Evolutionary conservation across 2,329 filamentous ascomycete species (phyloP).

Genomic region (Epichloe scottii): DNA sequence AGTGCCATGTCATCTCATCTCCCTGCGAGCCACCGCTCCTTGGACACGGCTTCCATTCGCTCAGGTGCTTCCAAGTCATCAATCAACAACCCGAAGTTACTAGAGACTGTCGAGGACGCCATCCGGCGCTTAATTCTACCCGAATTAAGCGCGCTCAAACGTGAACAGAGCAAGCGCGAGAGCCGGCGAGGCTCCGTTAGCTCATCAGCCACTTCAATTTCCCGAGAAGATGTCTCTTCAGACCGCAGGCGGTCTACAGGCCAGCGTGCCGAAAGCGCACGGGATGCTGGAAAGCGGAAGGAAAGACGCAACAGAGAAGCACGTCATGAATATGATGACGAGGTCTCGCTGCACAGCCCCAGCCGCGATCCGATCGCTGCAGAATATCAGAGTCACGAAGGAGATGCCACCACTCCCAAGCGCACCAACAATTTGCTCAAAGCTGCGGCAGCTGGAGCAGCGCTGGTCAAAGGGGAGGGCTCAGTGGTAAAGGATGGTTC

Average conservation of each 20-base stretch:
- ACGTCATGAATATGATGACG: constrained; percentile 40
- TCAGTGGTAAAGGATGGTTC: constrained; percentile 26
- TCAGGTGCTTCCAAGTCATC: constrained; percentile 51
- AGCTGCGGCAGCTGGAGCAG: constrained; percentile 30
- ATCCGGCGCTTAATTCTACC: constrained; percentile 83
- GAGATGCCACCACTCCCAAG: constrained; percentile 32
- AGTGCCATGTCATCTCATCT: constrained; percentile 42
- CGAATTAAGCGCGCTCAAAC: constrained; percentile 81
- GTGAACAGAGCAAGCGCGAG: constrained; percentile 70
- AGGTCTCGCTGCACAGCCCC: constrained; percentile 33
- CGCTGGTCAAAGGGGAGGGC: constrained; percentile 19
- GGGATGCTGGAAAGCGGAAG: constrained; percentile 36
- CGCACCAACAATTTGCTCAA: constrained; percentile 32
- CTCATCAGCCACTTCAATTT: constrained; percentile 42
- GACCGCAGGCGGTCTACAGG: constrained; percentile 50
- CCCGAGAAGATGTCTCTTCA: constrained; percentile 43
- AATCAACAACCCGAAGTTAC: constrained; percentile 81
- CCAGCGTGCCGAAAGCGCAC: constrained; percentile 37
- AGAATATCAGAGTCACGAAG: constrained; percentile 18
- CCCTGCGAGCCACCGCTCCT: constrained; percentile 41
- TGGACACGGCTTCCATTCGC: constrained; percentile 40
- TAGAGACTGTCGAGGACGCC: constrained; percentile 87
- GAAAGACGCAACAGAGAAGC: constrained; percentile 39
- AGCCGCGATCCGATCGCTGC: constrained; percentile 35
- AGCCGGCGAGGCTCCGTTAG: constrained; percentile 54